Evolutionary conservation across 2,329 filamentous ascomycete genomes (phyloP).

Genomic region (Cadophora luteo-olivacea): DNA sequence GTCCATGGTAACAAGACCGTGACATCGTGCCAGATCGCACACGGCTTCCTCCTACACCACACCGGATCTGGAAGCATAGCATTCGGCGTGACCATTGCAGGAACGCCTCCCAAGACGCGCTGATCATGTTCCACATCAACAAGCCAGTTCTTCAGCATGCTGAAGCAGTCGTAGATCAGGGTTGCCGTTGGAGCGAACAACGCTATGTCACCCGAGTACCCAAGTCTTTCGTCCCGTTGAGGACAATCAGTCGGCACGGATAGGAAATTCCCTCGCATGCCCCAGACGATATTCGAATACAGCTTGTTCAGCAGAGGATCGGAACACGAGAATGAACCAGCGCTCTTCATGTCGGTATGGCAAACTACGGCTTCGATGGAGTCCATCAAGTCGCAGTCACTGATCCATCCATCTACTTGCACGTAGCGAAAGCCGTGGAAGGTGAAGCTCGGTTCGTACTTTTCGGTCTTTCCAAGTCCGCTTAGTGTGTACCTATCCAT

Average conservation of each 20-base stretch:
- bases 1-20: constrained; percentile 25
- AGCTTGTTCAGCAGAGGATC: constrained; percentile 49
- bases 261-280: constrained; percentile 54
- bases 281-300: constrained; percentile 54
- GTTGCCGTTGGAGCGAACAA: constrained; percentile 51
- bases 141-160: constrained; percentile 51
- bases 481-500: constrained; percentile 44
- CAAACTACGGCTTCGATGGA: constrained; percentile 32
- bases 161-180: constrained; percentile 49
- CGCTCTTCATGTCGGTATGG: constrained; percentile 33
- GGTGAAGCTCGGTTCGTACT: constrained; percentile 50
- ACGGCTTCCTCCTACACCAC: constrained; percentile 5
- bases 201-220: constrained; percentile 55
- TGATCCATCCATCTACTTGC: constrained; percentile 30
- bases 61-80: not conserved
- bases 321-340: constrained; percentile 33
- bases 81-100: constrained; percentile 34
- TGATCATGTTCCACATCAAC: constrained; percentile 49
- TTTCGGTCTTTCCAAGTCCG: constrained; percentile 27
- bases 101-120: constrained; percentile 36
- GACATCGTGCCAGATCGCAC: constrained; percentile 28
- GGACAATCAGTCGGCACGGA: constrained; percentile 54
- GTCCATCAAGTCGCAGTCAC: constrained; percentile 44
- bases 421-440: constrained; percentile 55
- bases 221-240: constrained; percentile 54